Evolutionary conservation across 768 basidiomycete species (phyloP), one percentile per base, ranked within the genome.

Genomic region (Trametes cubensis): DNA sequence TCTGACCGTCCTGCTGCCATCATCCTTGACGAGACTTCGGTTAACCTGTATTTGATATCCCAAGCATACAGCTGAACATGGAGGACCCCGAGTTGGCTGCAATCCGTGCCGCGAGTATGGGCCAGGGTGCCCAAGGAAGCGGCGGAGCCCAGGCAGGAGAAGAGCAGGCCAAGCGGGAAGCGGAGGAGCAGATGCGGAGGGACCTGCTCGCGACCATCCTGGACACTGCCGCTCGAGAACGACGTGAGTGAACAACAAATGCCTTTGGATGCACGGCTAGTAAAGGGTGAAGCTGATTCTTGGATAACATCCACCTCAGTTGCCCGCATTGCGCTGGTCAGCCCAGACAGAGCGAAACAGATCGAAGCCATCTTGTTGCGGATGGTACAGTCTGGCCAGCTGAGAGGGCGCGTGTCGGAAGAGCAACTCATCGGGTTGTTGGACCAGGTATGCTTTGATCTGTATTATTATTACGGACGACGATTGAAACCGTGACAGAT

Each of bases 321-420:
- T 58, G 87, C 91, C 11, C 86, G 95, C 51, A 95, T 96, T 65
- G 83, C 88, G 4, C 85, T 96, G 28, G 94, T 95, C 67, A 90
- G 90, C 66, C 88, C 92, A 0, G 86, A 90, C 42, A 80, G 92
- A 71, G 89, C 92, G 18, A 81, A 82, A 64, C 86, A 93, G 72
- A 90, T 96, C 66, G 91, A 95, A 74, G 78, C 76, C 3, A 85
- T 94, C 60, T 78, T 96, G 34, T 66, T 90, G 42, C 82, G 90
- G 42, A 93, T 94, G 90, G 92, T 87, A 8, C 91, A 93, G 75
- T 80, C 83, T 0, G 92, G 94, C 7, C 92, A 94, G 72, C 73
- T 96, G 41, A 81, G 88, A 46, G 88, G 87, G 1, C 79, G 86
- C 28, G 88, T 96, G 42, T 84, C 81, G 28, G 94, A 97, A 71